Base-by-base conservation (phyloP, 495 filamentous ascomycete genomes). In the Aspergillus mulundensis region DNA sequence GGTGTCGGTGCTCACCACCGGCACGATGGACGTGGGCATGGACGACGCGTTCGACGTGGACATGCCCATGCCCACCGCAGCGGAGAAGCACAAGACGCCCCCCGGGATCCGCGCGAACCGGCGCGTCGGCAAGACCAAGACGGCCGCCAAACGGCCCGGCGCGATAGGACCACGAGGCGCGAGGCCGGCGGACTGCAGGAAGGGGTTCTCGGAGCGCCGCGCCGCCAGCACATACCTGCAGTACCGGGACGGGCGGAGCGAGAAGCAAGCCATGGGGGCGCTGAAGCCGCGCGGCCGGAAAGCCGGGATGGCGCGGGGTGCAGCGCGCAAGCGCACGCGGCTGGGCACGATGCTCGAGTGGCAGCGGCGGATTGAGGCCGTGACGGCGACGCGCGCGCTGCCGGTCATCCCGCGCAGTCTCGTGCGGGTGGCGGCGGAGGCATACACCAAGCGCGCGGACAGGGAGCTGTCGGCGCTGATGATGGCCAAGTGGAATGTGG, bases 291-390 rank as follows among this genome's bases (percentile, higher is more conserved):
- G 25, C 25, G 25, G 25, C 4, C 25, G 25, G 8, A 3, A 8
- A 8, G 8, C 25, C 3, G 25, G 25, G 4, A 8, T 3, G 25
- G 3, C 25, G 25, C 25, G 8, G 25, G 3, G 15, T 4, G 0
- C 25, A 7, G 12, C 48, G 34, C 48, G 48, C 34, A 50, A 50
- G 20, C 48, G 48, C 19, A 36, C 48, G 34, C 48, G 48, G 5
- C 6, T 50, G 2, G 4, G 23, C 1, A 50, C 36, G 7, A 15
- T 16, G 1, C 7, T 1, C 6, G 34, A 50, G 1, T 38, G 36
- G 34, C 12, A 16, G 0, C 20, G 8, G n/a, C 21, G 48, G 21
- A 7, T 50, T 1, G 16, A 24, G 6, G 32, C 48, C n/a, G 16
- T 39, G 15, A 15, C 18, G 8, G 12, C 16, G 4, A 28, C 11